Percentiles rank a stretch among this genome's conserved stretches.
Evolutionary conservation across 75 land plant species (phyloP).

Genomic region (Pinus albicaulis): DNA sequence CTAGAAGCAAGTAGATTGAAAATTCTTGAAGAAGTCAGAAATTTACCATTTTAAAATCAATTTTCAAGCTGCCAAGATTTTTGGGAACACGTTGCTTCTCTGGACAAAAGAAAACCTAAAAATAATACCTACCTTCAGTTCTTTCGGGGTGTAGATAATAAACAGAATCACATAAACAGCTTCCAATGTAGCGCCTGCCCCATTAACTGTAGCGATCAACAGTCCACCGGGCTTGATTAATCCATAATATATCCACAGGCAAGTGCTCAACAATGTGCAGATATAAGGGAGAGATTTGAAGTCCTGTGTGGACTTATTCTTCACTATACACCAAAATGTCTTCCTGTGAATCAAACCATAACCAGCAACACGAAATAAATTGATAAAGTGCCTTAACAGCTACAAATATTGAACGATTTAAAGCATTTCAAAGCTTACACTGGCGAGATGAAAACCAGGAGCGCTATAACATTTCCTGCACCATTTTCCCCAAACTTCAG

Average conservation of each 20-base stretch:
- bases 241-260: conserved; percentile 65
- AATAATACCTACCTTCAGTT: conserved; percentile 25
- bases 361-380: background rate
- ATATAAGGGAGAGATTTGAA: conserved; percentile 61
- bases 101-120: no score
- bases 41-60: no score
- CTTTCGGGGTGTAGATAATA: conserved; percentile 53
- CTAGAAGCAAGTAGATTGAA: no score
- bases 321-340: conserved; percentile 52
- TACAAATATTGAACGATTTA: background rate
- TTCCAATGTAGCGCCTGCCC: conserved; percentile 43
- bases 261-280: conserved; percentile 49
- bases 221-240: conserved; percentile 56
- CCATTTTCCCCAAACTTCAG: background rate
- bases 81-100: no score
- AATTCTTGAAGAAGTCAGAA: no score
- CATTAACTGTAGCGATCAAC: conserved; percentile 56
- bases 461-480: no score
- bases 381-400: background rate
- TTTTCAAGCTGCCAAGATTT: no score
- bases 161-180: conserved; percentile 52
- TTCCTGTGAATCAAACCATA: conserved; percentile 14
- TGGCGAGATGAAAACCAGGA: conserved; percentile 67
- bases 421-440: conserved; percentile 33
- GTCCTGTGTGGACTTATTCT: conserved; percentile 65